A percentile compares a stretch with the other conserved stretches of the same genome.
phyloP scores from a whole-genome alignment of 257 asterid species.

The Solanum appendiculatum region DNA sequence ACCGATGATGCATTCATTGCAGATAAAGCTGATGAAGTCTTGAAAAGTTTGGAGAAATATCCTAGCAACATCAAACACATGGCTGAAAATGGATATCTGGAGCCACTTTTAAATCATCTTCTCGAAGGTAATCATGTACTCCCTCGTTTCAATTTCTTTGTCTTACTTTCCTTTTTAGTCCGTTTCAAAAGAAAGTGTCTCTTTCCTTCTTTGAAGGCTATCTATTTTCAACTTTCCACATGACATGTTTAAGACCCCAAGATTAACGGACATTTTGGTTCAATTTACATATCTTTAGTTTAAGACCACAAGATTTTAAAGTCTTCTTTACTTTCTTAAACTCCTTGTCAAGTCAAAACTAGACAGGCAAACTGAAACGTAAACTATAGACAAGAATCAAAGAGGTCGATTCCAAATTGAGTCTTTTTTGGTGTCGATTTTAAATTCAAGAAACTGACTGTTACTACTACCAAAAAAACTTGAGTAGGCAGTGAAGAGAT shows the following conservation, averaged over 20 bases:
- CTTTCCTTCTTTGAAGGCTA: background rate
- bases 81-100: conserved; percentile 84
- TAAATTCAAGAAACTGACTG: background rate
- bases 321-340: background rate
- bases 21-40: conserved; percentile 43
- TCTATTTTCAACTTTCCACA: background rate
- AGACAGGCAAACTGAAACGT: background rate
- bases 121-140: conserved; percentile 32
- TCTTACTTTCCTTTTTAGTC: background rate
- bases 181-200: background rate
- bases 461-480: background rate
- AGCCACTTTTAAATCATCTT: conserved; percentile 55
- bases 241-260: background rate
- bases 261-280: background rate
- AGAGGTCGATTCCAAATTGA: background rate
- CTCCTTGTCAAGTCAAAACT: background rate
- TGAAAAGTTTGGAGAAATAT: conserved; percentile 55
- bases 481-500: conserved; percentile 50
- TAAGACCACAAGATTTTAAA: background rate
- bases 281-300: background rate
- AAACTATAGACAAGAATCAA: background rate
- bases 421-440: background rate
- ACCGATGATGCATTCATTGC: conserved; percentile 40
- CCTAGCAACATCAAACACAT: conserved; percentile 59
- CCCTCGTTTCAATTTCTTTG: background rate